phyloP scores from a whole-genome alignment of 1,284 basidiomycete species.

The Inonotus hispidus region DNA sequence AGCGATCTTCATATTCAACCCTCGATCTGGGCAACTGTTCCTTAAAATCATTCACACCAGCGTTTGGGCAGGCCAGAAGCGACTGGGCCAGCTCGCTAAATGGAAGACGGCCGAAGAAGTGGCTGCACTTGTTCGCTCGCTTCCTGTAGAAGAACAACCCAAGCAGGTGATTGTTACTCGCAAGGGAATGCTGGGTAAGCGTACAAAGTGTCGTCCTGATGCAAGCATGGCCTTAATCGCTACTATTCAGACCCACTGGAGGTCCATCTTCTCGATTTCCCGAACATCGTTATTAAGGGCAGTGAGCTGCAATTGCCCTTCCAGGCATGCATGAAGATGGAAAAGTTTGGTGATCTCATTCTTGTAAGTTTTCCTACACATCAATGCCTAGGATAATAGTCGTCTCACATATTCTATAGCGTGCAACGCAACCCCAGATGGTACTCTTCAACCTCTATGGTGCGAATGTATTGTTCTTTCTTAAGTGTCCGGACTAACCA shows the following conservation, averaged over 20 bases:
- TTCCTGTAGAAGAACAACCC: conserved; percentile 98
- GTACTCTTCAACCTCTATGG: conserved; percentile 97
- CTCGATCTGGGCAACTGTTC: conserved; percentile 97
- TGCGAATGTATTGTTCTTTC: conserved; percentile 26
- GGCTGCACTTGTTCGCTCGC: conserved; percentile 91
- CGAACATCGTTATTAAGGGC: conserved; percentile 99
- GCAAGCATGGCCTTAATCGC: conserved; percentile 7
- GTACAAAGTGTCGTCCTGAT: neutral
- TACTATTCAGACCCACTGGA: conserved; percentile 75
- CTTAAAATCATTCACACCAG: conserved; percentile 99
- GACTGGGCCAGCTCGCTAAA: conserved; percentile 98
- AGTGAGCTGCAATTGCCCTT: conserved; percentile 97
- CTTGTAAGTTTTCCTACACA: conserved; percentile 44
- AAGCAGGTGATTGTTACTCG: conserved; percentile 99
- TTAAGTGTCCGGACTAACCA: conserved; percentile 5
- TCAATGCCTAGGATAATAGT: neutral
- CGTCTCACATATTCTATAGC: conserved; percentile 35
- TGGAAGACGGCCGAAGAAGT: conserved; percentile 99
- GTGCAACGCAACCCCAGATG: conserved; percentile 99
- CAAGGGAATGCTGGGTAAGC: conserved; percentile 94
- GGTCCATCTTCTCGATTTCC: conserved; percentile 98
- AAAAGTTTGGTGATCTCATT: conserved; percentile 98
- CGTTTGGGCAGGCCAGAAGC: conserved; percentile 99
- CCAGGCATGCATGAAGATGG: conserved; percentile 99
- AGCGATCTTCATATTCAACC: conserved; percentile 99